Evolutionary conservation across 257 asterid genomes (phyloP).

Genomic region (Solanum bulbocastanum): DNA sequence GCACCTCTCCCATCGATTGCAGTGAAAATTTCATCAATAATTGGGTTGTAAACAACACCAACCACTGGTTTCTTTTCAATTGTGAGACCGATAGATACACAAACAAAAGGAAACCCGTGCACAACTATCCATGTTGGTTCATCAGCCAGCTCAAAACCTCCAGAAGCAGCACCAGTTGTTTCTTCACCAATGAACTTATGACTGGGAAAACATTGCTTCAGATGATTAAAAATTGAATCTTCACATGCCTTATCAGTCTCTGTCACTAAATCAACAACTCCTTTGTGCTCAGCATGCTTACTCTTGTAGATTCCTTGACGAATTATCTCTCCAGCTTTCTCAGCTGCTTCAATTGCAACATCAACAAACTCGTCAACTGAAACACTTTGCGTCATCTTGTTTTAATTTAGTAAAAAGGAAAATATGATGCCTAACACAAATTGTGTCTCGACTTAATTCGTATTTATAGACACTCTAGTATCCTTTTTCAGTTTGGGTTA

Average conservation of each 20-base stretch:
- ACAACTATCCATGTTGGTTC: conserved; percentile 98
- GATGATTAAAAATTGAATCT: conserved; percentile 56
- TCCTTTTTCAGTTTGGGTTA: not conserved
- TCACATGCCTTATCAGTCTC: conserved; percentile 91
- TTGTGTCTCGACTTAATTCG: no score
- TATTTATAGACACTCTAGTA: not conserved
- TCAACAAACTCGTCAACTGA: conserved; percentile 46
- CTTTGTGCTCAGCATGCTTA: conserved; percentile 75
- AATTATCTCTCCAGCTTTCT: conserved; percentile 68
- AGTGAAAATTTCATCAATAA: conserved; percentile 70
- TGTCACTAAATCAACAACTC: conserved; percentile 86
- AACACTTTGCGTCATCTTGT: conserved; percentile 41
- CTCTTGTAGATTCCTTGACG: conserved; percentile 51
- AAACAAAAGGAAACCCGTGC: conserved; percentile 88
- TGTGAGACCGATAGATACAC: conserved; percentile 83
- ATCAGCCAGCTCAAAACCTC: conserved; percentile 62
- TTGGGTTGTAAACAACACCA: conserved; percentile 83
- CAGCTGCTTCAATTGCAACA: conserved; percentile 57
- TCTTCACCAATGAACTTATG: conserved; percentile 98
- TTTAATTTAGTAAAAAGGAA: not conserved
- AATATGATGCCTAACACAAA: no score
- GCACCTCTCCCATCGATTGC: conserved; percentile 78
- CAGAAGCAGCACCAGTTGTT: conserved; percentile 71
- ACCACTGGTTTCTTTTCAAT: conserved; percentile 53
- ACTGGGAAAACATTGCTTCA: conserved; percentile 51